Evolutionary conservation across 208 protist genomes (phyloP), one percentile per base, ranked within the genome.

Genomic region (Naegleria gruberi): DNA sequence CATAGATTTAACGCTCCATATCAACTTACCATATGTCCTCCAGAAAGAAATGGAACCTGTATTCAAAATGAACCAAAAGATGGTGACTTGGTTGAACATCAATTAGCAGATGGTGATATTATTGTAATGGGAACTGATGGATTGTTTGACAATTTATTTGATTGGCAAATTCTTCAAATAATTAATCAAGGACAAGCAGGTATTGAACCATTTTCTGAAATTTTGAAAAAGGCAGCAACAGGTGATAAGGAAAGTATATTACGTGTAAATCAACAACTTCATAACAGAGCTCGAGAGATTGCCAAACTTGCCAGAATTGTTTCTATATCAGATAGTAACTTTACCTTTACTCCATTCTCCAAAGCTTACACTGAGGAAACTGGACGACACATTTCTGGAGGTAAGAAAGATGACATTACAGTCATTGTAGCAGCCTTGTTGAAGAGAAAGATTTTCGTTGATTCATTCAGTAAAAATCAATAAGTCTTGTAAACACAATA

Each of bases 1-100:
- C 96, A 98, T 93, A 94, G 93, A 90, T 97, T 97, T 91, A 98
- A 97, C 93, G 94, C 95, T 6, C 96, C 96, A 8, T 97, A 96
- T 90, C 96, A 98, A 92, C 93, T 98, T 10, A 94, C 94, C 12
- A 93, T 97, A 90, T 89, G 97, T 47, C 96, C 96, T 94, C 57
- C 95, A 93, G 81, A 83, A 57, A 37, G 23, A n/a, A 26, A n/a
- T 43, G 26, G 82, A 19, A 17, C 85, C 1, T 55, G 30, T 43
- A n/a, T 91, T 43, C 10, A 43, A 88, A 47, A 88, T 55, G 42
- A 42, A 43, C 43, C 45, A 37, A 74, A 30, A 10, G 30, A 81
- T 40, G 84, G 15, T 95, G 96, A 91, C 93, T 94, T 15, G 95
- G 97, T 90, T 84, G 90, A 6, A 94, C 95, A 30, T 89, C 90